These are phyloP conservation scores for Nitzschia palea DNA, from an alignment of 108 stramenopile species.

Conservation along the genomic window DNA sequence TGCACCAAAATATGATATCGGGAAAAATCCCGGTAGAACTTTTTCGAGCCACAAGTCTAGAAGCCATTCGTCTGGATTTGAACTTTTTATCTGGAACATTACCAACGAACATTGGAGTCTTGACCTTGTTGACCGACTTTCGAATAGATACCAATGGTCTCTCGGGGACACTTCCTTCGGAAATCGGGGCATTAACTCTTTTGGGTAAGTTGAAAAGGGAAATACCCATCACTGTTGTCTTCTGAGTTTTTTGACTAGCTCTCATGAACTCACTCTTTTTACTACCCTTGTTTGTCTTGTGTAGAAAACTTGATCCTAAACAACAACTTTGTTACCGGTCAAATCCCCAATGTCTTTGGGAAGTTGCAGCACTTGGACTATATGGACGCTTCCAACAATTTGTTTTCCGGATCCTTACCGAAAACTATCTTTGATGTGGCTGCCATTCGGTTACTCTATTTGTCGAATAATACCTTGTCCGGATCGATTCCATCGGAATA, in stretches of 20 bases:
- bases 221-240: not conserved
- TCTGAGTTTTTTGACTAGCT: not conserved
- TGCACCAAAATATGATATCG: conserved; percentile 34
- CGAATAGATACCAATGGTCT: conserved; percentile 68
- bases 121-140: conserved; percentile 46
- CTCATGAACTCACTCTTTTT: not conserved
- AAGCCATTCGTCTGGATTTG: conserved; percentile 29
- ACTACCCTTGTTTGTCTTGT: not conserved
- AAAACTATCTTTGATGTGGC: conserved; percentile 56
- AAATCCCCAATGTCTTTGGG: conserved; percentile 54
- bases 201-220: conserved; percentile 14
- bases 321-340: conserved; percentile 69
- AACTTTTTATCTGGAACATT: conserved; percentile 48
- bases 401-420: conserved; percentile 69
- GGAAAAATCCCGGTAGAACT: conserved; percentile 32
- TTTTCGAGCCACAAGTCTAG: conserved; percentile 26
- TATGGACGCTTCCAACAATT: conserved; percentile 66
- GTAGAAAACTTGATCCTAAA: conserved; percentile 48
- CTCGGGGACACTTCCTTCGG: conserved; percentile 59
- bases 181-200: conserved; percentile 13
- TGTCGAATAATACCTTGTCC: conserved; percentile 67
- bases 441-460: conserved; percentile 59
- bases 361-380: conserved; percentile 53
- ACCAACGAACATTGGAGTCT: conserved; percentile 58
- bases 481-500: conserved; percentile 68